Evolutionary conservation across 2,329 filamentous ascomycete species (phyloP).

Genomic region (Beauveria caledonica): DNA sequence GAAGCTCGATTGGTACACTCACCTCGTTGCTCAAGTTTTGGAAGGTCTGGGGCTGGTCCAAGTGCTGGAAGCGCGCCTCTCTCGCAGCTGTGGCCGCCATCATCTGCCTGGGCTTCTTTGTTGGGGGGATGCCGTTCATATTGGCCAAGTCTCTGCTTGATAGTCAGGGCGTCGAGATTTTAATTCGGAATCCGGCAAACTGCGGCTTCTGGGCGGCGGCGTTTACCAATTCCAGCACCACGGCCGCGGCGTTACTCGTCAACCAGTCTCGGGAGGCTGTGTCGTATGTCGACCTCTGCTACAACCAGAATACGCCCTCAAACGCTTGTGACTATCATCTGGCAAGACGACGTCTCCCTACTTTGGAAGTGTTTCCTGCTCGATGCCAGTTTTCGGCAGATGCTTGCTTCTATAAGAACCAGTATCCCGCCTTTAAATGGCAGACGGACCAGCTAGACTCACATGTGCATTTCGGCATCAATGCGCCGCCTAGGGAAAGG

Average conservation of each 20-base stretch:
- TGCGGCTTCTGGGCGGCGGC: neutral
- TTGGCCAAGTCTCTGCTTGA: neutral
- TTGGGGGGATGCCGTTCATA: neutral
- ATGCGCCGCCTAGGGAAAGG: neutral
- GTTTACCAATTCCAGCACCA: neutral
- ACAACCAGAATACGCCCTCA: neutral
- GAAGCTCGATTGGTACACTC: neutral
- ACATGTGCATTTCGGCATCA: neutral
- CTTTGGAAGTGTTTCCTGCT: neutral
- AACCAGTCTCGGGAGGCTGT: neutral
- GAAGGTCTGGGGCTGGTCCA: neutral
- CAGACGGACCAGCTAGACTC: neutral
- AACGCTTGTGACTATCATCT: neutral
- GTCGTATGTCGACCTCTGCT: constrained; percentile 2
- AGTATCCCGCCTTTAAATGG: neutral
- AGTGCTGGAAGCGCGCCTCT: neutral
- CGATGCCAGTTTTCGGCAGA: neutral
- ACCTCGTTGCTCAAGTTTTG: neutral
- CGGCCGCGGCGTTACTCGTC: neutral
- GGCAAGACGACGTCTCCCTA: neutral
- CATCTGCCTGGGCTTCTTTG: neutral
- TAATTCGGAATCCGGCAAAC: neutral
- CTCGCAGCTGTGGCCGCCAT: neutral
- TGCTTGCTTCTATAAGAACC: neutral
- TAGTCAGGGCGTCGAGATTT: neutral